Conservation (phyloP, 2,329 filamentous ascomycete genomes). For the Cladosporium colombiae region DNA sequence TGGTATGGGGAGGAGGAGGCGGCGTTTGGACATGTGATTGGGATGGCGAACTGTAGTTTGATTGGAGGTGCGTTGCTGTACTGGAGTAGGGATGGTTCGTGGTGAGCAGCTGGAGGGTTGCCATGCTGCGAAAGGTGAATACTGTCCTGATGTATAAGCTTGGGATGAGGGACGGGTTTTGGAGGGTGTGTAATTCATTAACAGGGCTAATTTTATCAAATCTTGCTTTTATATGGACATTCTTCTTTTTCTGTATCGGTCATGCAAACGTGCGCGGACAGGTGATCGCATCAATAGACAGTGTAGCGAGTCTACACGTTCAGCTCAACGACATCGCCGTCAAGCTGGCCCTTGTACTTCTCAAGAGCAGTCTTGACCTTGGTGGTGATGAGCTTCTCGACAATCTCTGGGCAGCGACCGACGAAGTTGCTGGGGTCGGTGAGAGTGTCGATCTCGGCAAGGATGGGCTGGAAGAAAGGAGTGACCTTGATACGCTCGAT, state of each 20-base stretch:
- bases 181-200: background rate
- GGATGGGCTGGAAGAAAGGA: slow-evolving; percentile 66
- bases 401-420: slow-evolving; percentile 42
- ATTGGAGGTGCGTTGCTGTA: slow-evolving; percentile 35
- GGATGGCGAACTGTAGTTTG: slow-evolving; percentile 31
- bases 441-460: slow-evolving; percentile 39
- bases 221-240: slow-evolving; percentile 8
- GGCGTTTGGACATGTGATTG: slow-evolving; percentile 34
- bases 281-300: background rate
- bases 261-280: slow-evolving; percentile 9
- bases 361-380: slow-evolving; percentile 40
- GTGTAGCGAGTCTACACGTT: slow-evolving; percentile 27
- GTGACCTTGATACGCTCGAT: slow-evolving; percentile 73
- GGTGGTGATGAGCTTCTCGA: slow-evolving; percentile 40
- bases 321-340: slow-evolving; percentile 30
- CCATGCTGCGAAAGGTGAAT: background rate
- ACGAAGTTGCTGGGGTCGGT: slow-evolving; percentile 42
- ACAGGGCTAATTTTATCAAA: slow-evolving; percentile 8
- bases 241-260: background rate
- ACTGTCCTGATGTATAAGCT: background rate
- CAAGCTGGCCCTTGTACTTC: slow-evolving; percentile 35
- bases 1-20: slow-evolving; percentile 32
- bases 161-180: background rate
- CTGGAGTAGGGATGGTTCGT: slow-evolving; percentile 31
- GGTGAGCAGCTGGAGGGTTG: slow-evolving; percentile 7